A percentile compares a stretch with the other conserved stretches of the same genome.
These are phyloP conservation scores for Colletotrichum gloeosporioides DNA, from an alignment of 2,329 filamentous ascomycete genomes.

Conservation along the genomic window DNA sequence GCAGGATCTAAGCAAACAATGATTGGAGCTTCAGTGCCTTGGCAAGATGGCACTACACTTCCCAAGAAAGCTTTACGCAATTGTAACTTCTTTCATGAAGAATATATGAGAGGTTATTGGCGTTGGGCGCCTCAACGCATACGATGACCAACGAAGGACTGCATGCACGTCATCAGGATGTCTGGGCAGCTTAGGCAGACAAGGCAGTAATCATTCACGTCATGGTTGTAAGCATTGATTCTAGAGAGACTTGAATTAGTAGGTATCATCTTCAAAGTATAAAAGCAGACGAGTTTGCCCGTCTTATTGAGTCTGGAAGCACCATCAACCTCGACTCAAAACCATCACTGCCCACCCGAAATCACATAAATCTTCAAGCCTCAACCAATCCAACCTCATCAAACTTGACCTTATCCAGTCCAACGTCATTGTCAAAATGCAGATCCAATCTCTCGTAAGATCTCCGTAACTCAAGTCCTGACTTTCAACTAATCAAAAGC, in stretches of 20 bases:
- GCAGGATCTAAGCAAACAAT: background rate
- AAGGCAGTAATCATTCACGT: background rate
- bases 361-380: background rate
- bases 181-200: background rate
- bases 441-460: background rate
- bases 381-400: background rate
- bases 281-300: background rate
- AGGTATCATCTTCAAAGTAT: background rate
- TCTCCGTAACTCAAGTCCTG: background rate
- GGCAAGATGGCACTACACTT: background rate
- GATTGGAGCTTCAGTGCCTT: background rate
- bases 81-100: background rate
- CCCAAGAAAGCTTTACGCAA: background rate
- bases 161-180: background rate
- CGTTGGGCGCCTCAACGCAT: background rate
- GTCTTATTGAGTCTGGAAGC: background rate
- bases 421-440: background rate
- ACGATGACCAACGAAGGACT: background rate
- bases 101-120: background rate
- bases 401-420: background rate
- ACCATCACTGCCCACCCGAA: background rate
- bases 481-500: fast-evolving
- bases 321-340: background rate
- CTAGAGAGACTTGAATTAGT: fast-evolving
- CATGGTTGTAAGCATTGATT: background rate